Evolutionary conservation across 2,329 filamentous ascomycete genomes (phyloP), one percentile per base, ranked within the genome.

Genomic region (Clarireedia hainanense): DNA sequence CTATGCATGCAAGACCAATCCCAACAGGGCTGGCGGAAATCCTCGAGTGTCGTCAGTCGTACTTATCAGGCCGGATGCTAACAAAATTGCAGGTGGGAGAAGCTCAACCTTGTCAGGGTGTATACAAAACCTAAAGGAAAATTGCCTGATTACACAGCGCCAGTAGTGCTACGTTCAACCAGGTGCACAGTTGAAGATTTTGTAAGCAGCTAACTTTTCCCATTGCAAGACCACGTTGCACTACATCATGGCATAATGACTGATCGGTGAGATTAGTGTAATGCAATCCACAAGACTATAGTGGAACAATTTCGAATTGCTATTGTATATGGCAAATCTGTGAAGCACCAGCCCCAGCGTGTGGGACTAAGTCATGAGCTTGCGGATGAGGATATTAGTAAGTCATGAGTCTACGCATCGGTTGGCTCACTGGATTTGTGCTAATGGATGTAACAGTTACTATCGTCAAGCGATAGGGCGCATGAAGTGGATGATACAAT

Each of bases 71-170:
- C 20, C 30, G 9, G 17, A 54, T 59, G 30, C 63, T 66, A 58
- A 67, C 55, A 12, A 40, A 50, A 46, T 36, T 61, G 55, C 60
- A 80, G 77, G 77, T 97, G 94, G 94, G 91, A 96, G 56, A 96
- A 95, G 73, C 81, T 99, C 65, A 89, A 88, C 68, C 80, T 99
- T 58, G 85, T 89, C 65, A 83, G 94, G 66, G 88, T 99, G 47
- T 99, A 99, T 76, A 99, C 94, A 57, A 99, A 99, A 76, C 94
- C 94, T 59, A 97, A 99, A 77, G 94, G 94, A 60, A 90, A 86
- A 71, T 79, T 90, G 73, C 94, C 94, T 15, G 94, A 99, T 73
- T 99, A 99, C 74, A 84, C 85, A 57, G 78, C 88, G 52, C 94
- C 94, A 50, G 94, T 99, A 39, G 94, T 99, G 66, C 77, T 99